Base-by-base conservation (phyloP, 2,329 filamentous ascomycete genomes). In the Lachnellula arida region DNA sequence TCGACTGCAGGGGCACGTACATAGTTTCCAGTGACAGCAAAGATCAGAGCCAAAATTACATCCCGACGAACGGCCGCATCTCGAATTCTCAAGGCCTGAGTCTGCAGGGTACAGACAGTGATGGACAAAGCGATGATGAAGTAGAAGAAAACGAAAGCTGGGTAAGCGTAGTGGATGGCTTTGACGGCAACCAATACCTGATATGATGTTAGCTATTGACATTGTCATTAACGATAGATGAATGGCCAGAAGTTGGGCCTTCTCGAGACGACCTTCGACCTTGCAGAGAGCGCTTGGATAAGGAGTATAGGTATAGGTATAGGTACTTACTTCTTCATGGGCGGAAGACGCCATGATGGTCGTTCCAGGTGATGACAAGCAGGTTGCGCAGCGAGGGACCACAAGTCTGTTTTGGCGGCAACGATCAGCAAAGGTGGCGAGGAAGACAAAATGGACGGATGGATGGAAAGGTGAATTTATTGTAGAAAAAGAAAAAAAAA, bases 151-250 rank as follows among this genome's bases (percentile, higher is more conserved):
- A 84, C 70, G 19, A 75, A 56, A 9, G 78, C 74, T 11, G 86
- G 84, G 61, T 81, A 85, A 8, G 76, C 70, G 67, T 87, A 87
- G 70, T 82, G 81, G 46, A 86, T 55, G 59, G 57, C 34, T 50
- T 60, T 59, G 46, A 71, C 43, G 25, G 55, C 55, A 32, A 35
- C 28, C 61, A 55, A 52, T 17, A 65, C 46, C 65, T 67, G 32
- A 9, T 15, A 35, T 4, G 8, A 48, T 53, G 42, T 64, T 39
- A 64, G 57, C 32, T 23, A 40, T 25, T 14, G 19, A 19, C 15
- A 44, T 12, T 12, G 22, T 39, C 5, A n/a, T 11, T 11, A 19
- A 6, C 19, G 19, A 11, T 11, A 6, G 42, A 44, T 44, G 19
- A 7, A n/a, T 17, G 14, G 37, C 5, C 35, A 40, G 17, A 40